Percentiles rank a stretch among this genome's conserved stretches.
These are phyloP conservation scores for Euphorbia celastroides DNA, from an alignment of 441 rosid genomes.

Conservation along the genomic window DNA sequence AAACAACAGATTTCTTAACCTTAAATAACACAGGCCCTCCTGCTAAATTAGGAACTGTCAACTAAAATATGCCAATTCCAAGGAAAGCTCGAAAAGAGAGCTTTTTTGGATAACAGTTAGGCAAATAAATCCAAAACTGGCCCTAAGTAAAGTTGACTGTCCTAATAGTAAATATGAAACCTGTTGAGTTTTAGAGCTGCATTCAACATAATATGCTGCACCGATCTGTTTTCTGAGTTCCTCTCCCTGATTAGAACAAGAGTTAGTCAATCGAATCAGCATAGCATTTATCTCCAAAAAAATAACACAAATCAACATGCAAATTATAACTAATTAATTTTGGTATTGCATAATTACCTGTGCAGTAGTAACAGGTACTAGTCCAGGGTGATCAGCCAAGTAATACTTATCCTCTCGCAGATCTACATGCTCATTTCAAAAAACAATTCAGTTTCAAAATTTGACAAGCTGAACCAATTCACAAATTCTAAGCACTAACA, in stretches of 20 bases:
- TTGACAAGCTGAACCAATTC: too few relatives aligned
- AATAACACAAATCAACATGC: conserved; percentile 7
- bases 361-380: conserved; percentile 84
- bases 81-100: too few relatives aligned
- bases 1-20: too few relatives aligned
- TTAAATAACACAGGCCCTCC: too few relatives aligned
- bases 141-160: not conserved
- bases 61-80: too few relatives aligned
- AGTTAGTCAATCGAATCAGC: conserved; percentile 15
- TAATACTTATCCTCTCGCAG: conserved; percentile 96
- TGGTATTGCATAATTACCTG: conserved; percentile 50
- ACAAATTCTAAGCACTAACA: not conserved
- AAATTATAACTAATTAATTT: not conserved
- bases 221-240: conserved; percentile 93
- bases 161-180: conserved; percentile 15
- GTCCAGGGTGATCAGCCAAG: conserved; percentile 94
- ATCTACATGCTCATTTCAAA: conserved; percentile 44
- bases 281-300: conserved; percentile 13
- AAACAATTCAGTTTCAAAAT: conserved; percentile 21
- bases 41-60: too few relatives aligned
- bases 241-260: conserved; percentile 62
- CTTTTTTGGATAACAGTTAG: too few relatives aligned
- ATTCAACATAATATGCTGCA: conserved; percentile 84
- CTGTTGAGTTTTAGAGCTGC: conserved; percentile 95
- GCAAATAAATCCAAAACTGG: too few relatives aligned